Evolutionary conservation across 345 rosid species (phyloP).

Genomic region (Cochlearia excelsa): DNA sequence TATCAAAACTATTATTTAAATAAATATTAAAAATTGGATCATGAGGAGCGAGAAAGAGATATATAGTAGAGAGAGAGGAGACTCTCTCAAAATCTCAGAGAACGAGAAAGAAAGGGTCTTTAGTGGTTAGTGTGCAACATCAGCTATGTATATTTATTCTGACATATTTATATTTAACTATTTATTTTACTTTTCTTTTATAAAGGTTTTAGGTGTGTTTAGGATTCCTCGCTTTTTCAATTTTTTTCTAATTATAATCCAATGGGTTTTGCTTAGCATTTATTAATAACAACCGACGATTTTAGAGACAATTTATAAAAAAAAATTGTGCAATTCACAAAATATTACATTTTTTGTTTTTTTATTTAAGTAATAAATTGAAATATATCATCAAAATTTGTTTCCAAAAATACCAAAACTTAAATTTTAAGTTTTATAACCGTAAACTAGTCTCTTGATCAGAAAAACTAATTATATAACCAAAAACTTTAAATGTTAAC

Average conservation of each 20-base stretch:
- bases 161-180: constrained; percentile 25
- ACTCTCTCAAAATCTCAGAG: constrained; percentile 31
- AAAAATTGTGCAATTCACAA: no score
- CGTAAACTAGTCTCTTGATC: no score
- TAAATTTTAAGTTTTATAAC: no score
- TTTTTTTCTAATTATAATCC: constrained; percentile 24
- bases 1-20: constrained; percentile 8
- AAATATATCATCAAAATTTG: no score
- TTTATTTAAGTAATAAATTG: no score
- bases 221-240: constrained; percentile 26
- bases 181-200: not conserved
- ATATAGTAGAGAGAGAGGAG: constrained; percentile 10
- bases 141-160: constrained; percentile 32
- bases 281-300: constrained; percentile 24
- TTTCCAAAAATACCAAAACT: no score
- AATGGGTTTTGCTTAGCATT: constrained; percentile 24
- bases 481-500: no score
- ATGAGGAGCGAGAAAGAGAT: constrained; percentile 20
- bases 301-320: not conserved
- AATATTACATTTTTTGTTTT: no score
- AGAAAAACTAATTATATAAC: no score
- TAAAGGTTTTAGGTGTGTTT: constrained; percentile 26
- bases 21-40: constrained; percentile 21
- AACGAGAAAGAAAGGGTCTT: not conserved
- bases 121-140: constrained; percentile 28